phyloP scores from a whole-genome alignment of 2,329 filamentous ascomycete genomes.

The Penicillium sp. region DNA sequence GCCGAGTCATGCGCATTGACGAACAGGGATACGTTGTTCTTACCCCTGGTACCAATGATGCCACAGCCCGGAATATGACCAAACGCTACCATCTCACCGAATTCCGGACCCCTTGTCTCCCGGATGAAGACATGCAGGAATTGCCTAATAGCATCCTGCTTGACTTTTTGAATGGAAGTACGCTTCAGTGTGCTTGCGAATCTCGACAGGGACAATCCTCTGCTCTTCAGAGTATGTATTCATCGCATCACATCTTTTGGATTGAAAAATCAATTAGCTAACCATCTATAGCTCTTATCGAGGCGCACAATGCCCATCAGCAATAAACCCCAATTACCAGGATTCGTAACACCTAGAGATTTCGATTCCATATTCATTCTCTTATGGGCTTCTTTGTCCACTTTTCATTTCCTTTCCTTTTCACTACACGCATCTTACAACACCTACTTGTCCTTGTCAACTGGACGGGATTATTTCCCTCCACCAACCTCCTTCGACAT shows the following conservation, averaged over 20 bases:
- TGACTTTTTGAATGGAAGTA: conserved; percentile 61
- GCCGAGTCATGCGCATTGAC: conserved; percentile 83
- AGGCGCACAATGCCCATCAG: conserved; percentile 41
- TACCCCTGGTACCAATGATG: conserved; percentile 64
- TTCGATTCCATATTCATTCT: conserved; percentile 4
- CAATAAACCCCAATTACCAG: conserved; percentile 16
- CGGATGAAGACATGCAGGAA: conserved; percentile 89
- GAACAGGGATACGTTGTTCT: conserved; percentile 79
- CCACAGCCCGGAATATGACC: conserved; percentile 59
- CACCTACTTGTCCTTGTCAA: background rate
- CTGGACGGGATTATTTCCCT: conserved; percentile 18
- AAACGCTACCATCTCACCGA: conserved; percentile 85
- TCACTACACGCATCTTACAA: conserved; percentile 1
- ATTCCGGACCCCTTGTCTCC: conserved; percentile 74
- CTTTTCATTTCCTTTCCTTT: conserved; percentile 1
- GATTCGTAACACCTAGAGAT: conserved; percentile 3
- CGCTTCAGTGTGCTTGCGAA: conserved; percentile 63
- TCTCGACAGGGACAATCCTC: conserved; percentile 54
- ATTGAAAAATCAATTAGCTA: conserved; percentile 12
- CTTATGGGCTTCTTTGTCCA: background rate
- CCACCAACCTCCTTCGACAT: conserved; percentile 18
- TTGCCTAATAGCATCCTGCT: conserved; percentile 78
- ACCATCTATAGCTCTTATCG: conserved; percentile 39
- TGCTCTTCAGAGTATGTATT: conserved; percentile 51
- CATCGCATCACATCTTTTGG: background rate